Evolutionary conservation across 2,329 filamentous ascomycete species (phyloP).

Genomic region (Fusarium buxicola): DNA sequence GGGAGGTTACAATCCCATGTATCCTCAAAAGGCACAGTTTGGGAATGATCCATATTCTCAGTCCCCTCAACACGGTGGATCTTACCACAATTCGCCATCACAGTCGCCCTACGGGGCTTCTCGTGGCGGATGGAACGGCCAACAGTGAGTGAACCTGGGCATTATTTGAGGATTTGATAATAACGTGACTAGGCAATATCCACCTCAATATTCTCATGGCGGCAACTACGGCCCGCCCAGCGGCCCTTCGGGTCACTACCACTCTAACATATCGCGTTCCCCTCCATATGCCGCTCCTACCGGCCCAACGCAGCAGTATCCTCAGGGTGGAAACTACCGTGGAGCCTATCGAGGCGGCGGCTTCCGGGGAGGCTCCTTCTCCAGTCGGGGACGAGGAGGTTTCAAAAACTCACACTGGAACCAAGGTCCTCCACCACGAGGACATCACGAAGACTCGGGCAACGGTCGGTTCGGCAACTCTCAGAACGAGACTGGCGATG

Average conservation of each 20-base stretch:
- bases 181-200: slow-evolving; percentile 65
- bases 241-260: slow-evolving; percentile 66
- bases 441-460: slow-evolving; percentile 38
- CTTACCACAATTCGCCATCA: slow-evolving; percentile 59
- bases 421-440: slow-evolving; percentile 38
- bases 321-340: slow-evolving; percentile 58
- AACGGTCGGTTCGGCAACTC: slow-evolving; percentile 34
- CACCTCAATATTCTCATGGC: slow-evolving; percentile 67
- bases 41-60: slow-evolving; percentile 54
- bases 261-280: slow-evolving; percentile 59
- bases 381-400: slow-evolving; percentile 68
- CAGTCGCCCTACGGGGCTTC: slow-evolving; percentile 57
- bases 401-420: slow-evolving; percentile 77
- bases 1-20: slow-evolving; percentile 55
- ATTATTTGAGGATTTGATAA: background rate
- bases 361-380: slow-evolving; percentile 71
- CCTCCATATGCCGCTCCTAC: slow-evolving; percentile 68
- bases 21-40: slow-evolving; percentile 53
- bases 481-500: slow-evolving; percentile 30
- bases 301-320: slow-evolving; percentile 67
- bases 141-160: slow-evolving; percentile 53
- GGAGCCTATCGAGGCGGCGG: slow-evolving; percentile 63
- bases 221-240: slow-evolving; percentile 63
- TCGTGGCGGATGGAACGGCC: slow-evolving; percentile 55
- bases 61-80: slow-evolving; percentile 57